Evolutionary conservation across 768 basidiomycete species (phyloP).

Genomic region (Termitomyces titanicus): DNA sequence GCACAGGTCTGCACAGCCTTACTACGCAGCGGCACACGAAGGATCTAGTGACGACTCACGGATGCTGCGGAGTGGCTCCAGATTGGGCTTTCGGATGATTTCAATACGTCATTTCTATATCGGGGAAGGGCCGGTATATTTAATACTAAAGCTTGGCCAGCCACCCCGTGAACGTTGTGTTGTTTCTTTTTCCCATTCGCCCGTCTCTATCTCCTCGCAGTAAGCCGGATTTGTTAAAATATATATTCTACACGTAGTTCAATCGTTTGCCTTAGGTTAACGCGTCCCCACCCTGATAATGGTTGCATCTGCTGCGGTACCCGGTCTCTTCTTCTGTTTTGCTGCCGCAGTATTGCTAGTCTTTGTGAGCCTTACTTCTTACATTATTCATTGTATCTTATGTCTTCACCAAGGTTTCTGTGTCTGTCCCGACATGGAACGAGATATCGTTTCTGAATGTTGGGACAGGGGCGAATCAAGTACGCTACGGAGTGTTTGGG

Average conservation of each 20-base stretch:
- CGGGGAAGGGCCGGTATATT: not conserved
- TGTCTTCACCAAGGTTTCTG: slow-evolving; percentile 46
- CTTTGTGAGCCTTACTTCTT: slow-evolving; percentile 37
- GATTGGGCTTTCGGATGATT: slow-evolving; percentile 1
- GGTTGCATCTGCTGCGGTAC: slow-evolving; percentile 58
- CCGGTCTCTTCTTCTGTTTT: slow-evolving; percentile 71
- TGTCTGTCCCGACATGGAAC: slow-evolving; percentile 75
- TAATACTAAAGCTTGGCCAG: slow-evolving; percentile 9
- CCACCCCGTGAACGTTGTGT: not conserved
- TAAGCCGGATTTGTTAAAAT: not conserved
- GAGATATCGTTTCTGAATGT: slow-evolving; percentile 64
- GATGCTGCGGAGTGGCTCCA: slow-evolving; percentile 7
- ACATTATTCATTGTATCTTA: slow-evolving; percentile 20
- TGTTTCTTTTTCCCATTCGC: not conserved
- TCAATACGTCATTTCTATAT: slow-evolving; percentile 8
- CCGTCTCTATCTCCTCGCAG: not conserved
- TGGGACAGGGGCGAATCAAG: slow-evolving; percentile 30
- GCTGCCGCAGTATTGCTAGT: slow-evolving; percentile 66
- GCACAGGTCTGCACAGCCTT: slow-evolving; percentile 3
- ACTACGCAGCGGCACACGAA: too few species aligned
- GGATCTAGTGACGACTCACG: too few species aligned
- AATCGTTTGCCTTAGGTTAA: not conserved
- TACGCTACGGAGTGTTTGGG: slow-evolving; percentile 75
- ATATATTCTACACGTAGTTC: not conserved
- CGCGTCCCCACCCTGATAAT: slow-evolving; percentile 21